A percentile compares a stretch with the other conserved stretches of the same genome.
Evolutionary conservation across 495 filamentous ascomycete species (phyloP).

Genomic region (Podospora sp.): DNA sequence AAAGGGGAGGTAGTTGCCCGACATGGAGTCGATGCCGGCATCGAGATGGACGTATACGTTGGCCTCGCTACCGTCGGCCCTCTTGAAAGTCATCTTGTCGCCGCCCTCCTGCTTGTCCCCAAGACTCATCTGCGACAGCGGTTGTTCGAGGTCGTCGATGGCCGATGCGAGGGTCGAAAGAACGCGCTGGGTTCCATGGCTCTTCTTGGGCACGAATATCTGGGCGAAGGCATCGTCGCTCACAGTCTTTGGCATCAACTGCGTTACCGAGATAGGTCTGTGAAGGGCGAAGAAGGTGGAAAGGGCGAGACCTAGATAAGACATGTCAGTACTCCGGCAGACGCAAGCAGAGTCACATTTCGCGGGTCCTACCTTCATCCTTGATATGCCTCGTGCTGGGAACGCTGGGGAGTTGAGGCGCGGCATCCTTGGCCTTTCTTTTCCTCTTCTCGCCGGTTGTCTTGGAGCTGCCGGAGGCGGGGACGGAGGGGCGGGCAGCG

Average conservation of each 20-base stretch:
- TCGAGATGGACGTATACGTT: constrained; percentile 38
- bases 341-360: not conserved
- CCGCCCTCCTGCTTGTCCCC: constrained; percentile 30
- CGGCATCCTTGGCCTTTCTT: constrained; percentile 46
- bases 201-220: constrained; percentile 69
- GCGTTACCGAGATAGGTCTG: constrained; percentile 86
- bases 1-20: constrained; percentile 71
- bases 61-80: constrained; percentile 54
- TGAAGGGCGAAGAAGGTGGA: constrained; percentile 96
- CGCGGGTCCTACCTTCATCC: constrained; percentile 62
- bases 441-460: constrained; percentile 50
- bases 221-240: constrained; percentile 73
- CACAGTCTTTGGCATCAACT: constrained; percentile 71
- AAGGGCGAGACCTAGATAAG: constrained; percentile 70
- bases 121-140: constrained; percentile 47
- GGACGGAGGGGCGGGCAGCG: constrained; percentile 44
- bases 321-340: not conserved
- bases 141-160: constrained; percentile 69
- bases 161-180: constrained; percentile 76
- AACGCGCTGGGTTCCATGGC: constrained; percentile 61
- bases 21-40: constrained; percentile 47
- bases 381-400: constrained; percentile 80
- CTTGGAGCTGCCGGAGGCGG: constrained; percentile 43
- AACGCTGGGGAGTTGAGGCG: constrained; percentile 69
- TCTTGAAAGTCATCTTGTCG: constrained; percentile 46